These are phyloP conservation scores for Xylariaceae sp. DNA, from an alignment of 2,329 filamentous ascomycete genomes.

Conservation along the genomic window DNA sequence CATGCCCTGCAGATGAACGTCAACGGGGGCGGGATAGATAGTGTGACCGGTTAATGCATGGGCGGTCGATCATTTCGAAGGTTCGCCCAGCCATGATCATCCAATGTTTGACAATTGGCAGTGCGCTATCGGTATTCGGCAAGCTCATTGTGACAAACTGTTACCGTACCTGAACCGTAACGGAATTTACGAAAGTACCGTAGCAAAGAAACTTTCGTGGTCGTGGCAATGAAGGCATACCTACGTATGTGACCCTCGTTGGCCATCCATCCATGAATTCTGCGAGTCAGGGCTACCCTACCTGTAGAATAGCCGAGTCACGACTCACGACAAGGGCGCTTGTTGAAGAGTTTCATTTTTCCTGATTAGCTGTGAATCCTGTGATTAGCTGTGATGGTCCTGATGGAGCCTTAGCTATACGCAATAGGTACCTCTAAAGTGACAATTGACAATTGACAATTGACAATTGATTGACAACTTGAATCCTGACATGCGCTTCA, in stretches of 20 bases:
- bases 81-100: background rate
- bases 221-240: background rate
- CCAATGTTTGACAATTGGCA: background rate
- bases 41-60: background rate
- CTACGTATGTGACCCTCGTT: background rate
- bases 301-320: background rate
- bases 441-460: too few relatives aligned
- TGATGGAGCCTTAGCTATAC: too few relatives aligned
- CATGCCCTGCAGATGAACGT: constrained; percentile 14
- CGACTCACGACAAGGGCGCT: too few relatives aligned
- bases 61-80: background rate
- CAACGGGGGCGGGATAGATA: constrained; percentile 4
- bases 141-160: background rate
- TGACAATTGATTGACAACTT: too few relatives aligned
- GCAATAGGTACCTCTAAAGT: too few relatives aligned
- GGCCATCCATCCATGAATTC: background rate
- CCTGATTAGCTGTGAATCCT: too few relatives aligned
- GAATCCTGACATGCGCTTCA: too few relatives aligned
- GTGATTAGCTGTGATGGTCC: too few relatives aligned
- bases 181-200: background rate
- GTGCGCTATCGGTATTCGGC: background rate
- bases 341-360: too few relatives aligned
- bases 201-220: background rate
- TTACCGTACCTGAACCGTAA: too few relatives aligned
- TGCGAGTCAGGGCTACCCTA: background rate